Evolutionary conservation across 768 basidiomycete species (phyloP), one percentile per base, ranked within the genome.

Genomic region (Hemileccinum rubropunctum): DNA sequence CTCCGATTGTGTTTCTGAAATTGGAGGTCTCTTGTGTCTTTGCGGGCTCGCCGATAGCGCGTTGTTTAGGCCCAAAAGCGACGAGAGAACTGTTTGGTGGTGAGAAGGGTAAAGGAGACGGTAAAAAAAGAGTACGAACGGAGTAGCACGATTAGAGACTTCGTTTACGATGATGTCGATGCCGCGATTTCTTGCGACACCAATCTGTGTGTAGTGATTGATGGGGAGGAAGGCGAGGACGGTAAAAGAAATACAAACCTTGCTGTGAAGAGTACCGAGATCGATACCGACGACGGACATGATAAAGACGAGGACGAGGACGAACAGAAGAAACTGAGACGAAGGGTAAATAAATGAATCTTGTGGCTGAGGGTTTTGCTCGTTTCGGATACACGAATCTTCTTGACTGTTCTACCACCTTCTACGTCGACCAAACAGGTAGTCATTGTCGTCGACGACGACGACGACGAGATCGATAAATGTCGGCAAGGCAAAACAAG

Each of bases 161-260:
- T 99, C 95, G 71, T 99, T 99, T 53, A 84, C 77, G 76, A 99
- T 95, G 71, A 99, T 94, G 79, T 99, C 95, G 76, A 99, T 95
- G 59, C 95, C 95, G 65, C 91, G 81, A 73, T 91, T 87, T 72
- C 94, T 81, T 17, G 94, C 94, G 57, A 95, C 94, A 75, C 94
- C 94, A 68, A 98, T 94, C 91, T 91, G 57, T n/a, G n/a, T n/a
- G n/a, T n/a, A n/a, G 3, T 1, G 6, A 27, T 18, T 2, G 47
- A 30, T 53, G 30, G 58, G 43, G 11, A 11, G 3, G 13, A 3
- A 6, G 32, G 37, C 42, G 34, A 28, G 18, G 17, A 36, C 11
- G 13, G 1, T 6, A 2, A 0, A 14, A 3, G 23, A 23, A 23
- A 23, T 23, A 38, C 27, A 34, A 50, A 88, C 91, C 81, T 95